Conservation (phyloP, 1,284 basidiomycete species). For the Tilletia caries region DNA sequence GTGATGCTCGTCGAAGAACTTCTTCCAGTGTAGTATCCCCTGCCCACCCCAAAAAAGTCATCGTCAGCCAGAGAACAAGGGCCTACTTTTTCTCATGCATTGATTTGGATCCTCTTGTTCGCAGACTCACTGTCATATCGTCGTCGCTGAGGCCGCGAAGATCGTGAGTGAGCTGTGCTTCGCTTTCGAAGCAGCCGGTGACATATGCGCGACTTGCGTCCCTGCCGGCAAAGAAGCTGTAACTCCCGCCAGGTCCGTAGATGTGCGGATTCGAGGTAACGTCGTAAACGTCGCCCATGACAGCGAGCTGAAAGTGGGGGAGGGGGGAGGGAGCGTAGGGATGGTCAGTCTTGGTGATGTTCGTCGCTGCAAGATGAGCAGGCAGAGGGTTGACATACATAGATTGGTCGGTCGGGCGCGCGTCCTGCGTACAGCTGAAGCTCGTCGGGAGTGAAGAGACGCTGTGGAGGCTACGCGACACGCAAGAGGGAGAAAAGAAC, state of each 20-base stretch:
- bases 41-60: constrained; percentile 15
- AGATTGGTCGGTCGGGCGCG: constrained; percentile 69
- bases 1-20: constrained; percentile 42
- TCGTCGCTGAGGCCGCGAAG: constrained; percentile 40
- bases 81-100: neutral
- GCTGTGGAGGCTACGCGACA: constrained; percentile 62
- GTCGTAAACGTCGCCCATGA: constrained; percentile 89
- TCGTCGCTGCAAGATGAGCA: neutral
- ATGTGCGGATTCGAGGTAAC: constrained; percentile 71
- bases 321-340: neutral
- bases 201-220: constrained; percentile 51
- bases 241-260: constrained; percentile 64
- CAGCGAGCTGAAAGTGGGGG: constrained; percentile 47
- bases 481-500: too few species aligned
- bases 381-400: constrained; percentile 63
- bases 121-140: constrained; percentile 32
- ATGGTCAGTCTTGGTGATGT: neutral
- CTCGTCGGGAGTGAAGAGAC: constrained; percentile 69
- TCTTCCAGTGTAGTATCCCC: constrained; percentile 38
- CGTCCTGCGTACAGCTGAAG: constrained; percentile 74
- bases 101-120: too few species aligned
- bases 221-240: constrained; percentile 46
- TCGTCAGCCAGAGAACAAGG: neutral
- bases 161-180: constrained; percentile 47
- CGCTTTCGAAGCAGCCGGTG: constrained; percentile 47